Conservation (phyloP, 1,284 basidiomycete species). For the Serendipita sp. region DNA sequence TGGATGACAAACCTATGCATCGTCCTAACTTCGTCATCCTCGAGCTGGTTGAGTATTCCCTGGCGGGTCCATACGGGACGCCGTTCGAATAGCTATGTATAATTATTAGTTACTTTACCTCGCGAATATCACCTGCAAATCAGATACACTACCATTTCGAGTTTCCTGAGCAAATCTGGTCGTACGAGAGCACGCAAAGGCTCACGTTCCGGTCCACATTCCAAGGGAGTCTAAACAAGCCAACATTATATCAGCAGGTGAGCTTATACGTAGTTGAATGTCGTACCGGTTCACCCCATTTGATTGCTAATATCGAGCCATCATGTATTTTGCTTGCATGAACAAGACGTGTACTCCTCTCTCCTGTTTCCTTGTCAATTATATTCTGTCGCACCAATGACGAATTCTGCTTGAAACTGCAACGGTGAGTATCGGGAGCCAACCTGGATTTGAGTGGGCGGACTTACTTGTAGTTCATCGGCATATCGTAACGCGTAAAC, state of each 20-base stretch:
- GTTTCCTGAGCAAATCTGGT: slow-evolving; percentile 37
- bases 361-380: slow-evolving; percentile 60
- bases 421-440: neutral
- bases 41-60: slow-evolving; percentile 73
- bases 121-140: neutral
- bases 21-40: slow-evolving; percentile 48
- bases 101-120: neutral
- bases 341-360: slow-evolving; percentile 64
- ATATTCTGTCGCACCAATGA: slow-evolving; percentile 52
- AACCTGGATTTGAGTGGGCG: neutral
- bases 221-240: slow-evolving; percentile 37
- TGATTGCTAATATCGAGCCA: slow-evolving; percentile 53
- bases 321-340: slow-evolving; percentile 71
- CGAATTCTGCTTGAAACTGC: slow-evolving; percentile 62
- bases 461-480: slow-evolving; percentile 63
- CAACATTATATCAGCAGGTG: neutral
- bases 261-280: neutral
- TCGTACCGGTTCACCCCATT: slow-evolving; percentile 48
- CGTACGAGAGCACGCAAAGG: slow-evolving; percentile 44
- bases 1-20: slow-evolving; percentile 45
- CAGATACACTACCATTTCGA: slow-evolving; percentile 37
- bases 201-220: slow-evolving; percentile 44
- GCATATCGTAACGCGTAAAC: slow-evolving; percentile 64
- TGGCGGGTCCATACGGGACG: slow-evolving; percentile 83
- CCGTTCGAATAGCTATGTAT: slow-evolving; percentile 41